Percentiles rank a stretch among this genome's conserved stretches.
Conservation (phyloP, 805 yeast genomes). For the Starmera caribaea region DNA sequence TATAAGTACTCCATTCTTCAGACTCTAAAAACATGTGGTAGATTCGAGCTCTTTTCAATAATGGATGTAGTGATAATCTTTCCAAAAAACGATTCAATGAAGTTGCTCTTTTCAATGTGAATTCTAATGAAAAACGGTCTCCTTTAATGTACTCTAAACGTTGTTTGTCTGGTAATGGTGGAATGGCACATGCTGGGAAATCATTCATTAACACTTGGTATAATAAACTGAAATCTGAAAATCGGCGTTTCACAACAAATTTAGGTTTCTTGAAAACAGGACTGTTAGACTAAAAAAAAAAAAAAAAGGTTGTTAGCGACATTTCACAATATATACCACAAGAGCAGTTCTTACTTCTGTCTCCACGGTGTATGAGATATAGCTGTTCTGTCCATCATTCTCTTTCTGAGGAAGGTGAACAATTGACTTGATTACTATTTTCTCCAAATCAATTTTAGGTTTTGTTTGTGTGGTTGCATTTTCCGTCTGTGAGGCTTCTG, state of each 20-base stretch:
- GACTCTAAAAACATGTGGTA: constrained; percentile 66
- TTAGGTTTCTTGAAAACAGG: constrained; percentile 39
- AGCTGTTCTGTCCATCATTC: constrained; percentile 68
- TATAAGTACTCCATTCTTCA: constrained; percentile 64
- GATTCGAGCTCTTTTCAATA: constrained; percentile 57
- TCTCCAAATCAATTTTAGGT: constrained; percentile 3
- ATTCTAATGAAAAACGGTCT: constrained; percentile 78
- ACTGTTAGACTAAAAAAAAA: constrained; percentile 32
- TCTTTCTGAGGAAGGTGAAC: constrained; percentile 62
- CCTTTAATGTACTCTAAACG: constrained; percentile 89
- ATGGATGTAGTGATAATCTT: constrained; percentile 68
- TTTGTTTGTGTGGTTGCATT: neutral
- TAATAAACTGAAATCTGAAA: constrained; percentile 76
- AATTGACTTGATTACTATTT: constrained; percentile 23
- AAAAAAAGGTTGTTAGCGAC: neutral
- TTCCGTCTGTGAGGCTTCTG: neutral
- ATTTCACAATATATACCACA: too few relatives aligned
- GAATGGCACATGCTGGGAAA: constrained; percentile 77
- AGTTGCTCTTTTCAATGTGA: constrained; percentile 73
- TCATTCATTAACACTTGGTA: constrained; percentile 69
- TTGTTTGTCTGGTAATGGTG: constrained; percentile 91
- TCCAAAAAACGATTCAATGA: constrained; percentile 70
- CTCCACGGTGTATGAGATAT: constrained; percentile 58
- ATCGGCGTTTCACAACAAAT: constrained; percentile 64
- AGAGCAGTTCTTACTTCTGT: constrained; percentile 24